Evolutionary conservation across 257 asterid species (phyloP).

Genomic region (Gentiana macrophylla): DNA sequence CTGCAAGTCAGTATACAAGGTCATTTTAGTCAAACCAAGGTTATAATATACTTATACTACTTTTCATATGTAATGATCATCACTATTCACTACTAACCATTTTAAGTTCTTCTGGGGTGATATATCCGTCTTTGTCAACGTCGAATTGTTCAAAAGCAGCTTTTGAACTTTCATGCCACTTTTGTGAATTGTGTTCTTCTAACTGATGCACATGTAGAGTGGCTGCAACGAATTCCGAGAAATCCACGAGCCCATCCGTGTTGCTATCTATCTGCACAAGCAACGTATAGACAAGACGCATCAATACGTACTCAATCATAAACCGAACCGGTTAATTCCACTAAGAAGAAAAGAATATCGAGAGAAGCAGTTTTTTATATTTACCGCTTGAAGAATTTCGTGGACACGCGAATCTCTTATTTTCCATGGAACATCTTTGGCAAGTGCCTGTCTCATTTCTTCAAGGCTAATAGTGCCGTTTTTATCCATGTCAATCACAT

Average conservation of each 20-base stretch:
- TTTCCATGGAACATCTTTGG: slow-evolving; percentile 97
- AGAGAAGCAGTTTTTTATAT: slow-evolving; percentile 4
- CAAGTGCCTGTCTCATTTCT: slow-evolving; percentile 99
- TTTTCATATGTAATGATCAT: background rate
- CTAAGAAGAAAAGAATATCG: background rate
- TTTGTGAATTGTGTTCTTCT: slow-evolving; percentile 76
- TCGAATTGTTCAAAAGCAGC: slow-evolving; percentile 92
- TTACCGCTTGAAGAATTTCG: slow-evolving; percentile 97
- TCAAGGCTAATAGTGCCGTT: slow-evolving; percentile 93
- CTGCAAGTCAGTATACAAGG: slow-evolving; percentile 25
- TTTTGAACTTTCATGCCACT: slow-evolving; percentile 76
- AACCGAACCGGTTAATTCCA: background rate
- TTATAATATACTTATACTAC: background rate
- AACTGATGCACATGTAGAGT: slow-evolving; percentile 88
- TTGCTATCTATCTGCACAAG: slow-evolving; percentile 80
- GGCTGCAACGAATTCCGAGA: slow-evolving; percentile 94
- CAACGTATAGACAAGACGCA: slow-evolving; percentile 5
- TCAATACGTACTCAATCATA: slow-evolving; percentile 5
- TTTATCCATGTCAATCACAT: slow-evolving; percentile 93
- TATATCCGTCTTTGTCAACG: slow-evolving; percentile 82
- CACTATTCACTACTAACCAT: slow-evolving; percentile 38
- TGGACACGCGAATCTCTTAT: slow-evolving; percentile 86
- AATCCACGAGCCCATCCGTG: slow-evolving; percentile 93
- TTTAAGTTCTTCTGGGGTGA: slow-evolving; percentile 87
- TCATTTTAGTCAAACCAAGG: too few relatives aligned